Conservation (phyloP, 495 filamentous ascomycete species). For the Penicillium turbatum region DNA sequence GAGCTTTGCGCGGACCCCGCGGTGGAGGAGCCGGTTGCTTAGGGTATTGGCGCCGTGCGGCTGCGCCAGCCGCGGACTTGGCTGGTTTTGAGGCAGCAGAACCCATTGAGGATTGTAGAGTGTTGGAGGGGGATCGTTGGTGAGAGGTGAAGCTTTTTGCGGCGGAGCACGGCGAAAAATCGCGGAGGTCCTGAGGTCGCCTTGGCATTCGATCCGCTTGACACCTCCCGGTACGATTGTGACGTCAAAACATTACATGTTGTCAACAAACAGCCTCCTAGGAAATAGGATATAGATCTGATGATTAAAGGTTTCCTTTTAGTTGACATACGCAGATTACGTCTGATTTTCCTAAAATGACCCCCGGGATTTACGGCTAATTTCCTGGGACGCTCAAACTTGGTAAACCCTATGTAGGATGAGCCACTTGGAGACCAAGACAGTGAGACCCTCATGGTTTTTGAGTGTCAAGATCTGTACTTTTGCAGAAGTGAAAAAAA, state of each 20-base stretch:
- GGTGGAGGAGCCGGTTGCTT: conserved; percentile 40
- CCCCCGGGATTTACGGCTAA: no score
- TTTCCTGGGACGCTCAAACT: neutral
- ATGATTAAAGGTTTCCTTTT: no score
- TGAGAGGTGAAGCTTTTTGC: conserved; percentile 15
- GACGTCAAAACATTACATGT: conserved; percentile 25
- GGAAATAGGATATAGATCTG: neutral
- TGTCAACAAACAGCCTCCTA: conserved; percentile 5
- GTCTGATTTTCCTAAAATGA: no score
- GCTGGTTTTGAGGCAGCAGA: conserved; percentile 59
- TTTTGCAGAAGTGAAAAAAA: conserved; percentile 2
- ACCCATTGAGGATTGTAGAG: conserved; percentile 46
- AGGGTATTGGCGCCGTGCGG: conserved; percentile 54
- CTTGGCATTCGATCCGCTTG: conserved; percentile 21
- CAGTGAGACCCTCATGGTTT: neutral
- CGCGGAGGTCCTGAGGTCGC: conserved; percentile 21
- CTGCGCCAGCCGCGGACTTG: conserved; percentile 48
- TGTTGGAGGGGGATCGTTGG: conserved; percentile 1
- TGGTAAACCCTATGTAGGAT: no score
- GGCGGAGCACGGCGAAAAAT: conserved; percentile 22
- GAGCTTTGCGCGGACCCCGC: conserved; percentile 20
- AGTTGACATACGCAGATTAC: no score
- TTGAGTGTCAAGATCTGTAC: neutral
- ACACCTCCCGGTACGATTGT: conserved; percentile 3
- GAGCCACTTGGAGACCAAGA: neutral